Evolutionary conservation across 371 early-diverging fungal species (phyloP).

Genomic region (Mucor lusitanicus): DNA sequence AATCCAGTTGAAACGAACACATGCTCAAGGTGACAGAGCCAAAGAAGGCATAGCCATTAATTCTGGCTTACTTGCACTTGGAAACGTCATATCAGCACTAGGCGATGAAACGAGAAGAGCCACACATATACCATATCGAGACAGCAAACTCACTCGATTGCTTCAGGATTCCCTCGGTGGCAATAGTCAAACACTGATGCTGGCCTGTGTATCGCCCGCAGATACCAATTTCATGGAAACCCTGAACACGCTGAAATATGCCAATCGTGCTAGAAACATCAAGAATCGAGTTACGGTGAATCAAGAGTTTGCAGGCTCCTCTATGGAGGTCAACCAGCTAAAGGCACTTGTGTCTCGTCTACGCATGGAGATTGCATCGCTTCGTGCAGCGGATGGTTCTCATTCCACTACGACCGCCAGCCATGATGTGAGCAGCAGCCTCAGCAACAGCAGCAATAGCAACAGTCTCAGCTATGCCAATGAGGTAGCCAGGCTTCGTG

Average conservation of each 20-base stretch:
- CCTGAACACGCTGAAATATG: conserved; percentile 87
- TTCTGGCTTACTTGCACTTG: conserved; percentile 93
- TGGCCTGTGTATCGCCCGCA: conserved; percentile 87
- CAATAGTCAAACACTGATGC: conserved; percentile 86
- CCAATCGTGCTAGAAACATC: conserved; percentile 85
- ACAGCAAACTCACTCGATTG: conserved; percentile 96
- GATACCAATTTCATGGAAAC: conserved; percentile 86
- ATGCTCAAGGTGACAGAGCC: conserved; percentile 89
- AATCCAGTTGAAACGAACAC: conserved; percentile 83
- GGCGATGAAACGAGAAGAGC: conserved; percentile 65
- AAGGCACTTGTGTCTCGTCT: conserved; percentile 65
- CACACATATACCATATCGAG: conserved; percentile 94
- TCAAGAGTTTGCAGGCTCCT: conserved; percentile 59
- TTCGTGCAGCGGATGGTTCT: conserved; percentile 39
- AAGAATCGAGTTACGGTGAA: conserved; percentile 81
- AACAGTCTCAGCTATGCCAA: conserved; percentile 20
- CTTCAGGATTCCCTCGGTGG: conserved; percentile 96
- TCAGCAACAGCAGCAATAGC: neutral
- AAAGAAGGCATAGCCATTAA: conserved; percentile 98
- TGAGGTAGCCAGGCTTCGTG: conserved; percentile 23
- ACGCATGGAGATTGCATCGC: conserved; percentile 56
- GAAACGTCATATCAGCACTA: conserved; percentile 98
- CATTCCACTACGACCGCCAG: conserved; percentile 14
- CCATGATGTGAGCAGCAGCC: conserved; percentile 26
- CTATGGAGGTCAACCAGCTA: conserved; percentile 64